Percentiles rank a stretch among this genome's conserved stretches.
These are phyloP conservation scores for Eucalyptus pauciflora DNA, from an alignment of 345 rosid genomes.

Conservation along the genomic window DNA sequence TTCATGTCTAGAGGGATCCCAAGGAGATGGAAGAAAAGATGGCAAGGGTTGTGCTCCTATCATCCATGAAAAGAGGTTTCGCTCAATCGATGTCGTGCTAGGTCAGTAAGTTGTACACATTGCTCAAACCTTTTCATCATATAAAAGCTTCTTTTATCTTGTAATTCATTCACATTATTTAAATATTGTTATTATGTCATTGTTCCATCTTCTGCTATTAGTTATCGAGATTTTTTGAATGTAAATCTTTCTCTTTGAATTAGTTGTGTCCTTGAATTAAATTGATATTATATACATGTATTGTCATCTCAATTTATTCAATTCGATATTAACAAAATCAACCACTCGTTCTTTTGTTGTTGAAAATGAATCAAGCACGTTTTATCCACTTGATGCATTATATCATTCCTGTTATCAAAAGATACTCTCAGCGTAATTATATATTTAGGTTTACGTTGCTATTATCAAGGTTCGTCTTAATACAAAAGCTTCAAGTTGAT, in stretches of 20 bases:
- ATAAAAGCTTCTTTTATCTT: neutral
- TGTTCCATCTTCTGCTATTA: neutral
- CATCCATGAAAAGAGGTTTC: neutral
- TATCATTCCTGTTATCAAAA: neutral
- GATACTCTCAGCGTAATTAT: neutral
- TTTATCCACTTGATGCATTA: neutral
- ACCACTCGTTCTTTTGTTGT: neutral
- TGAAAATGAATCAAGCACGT: neutral
- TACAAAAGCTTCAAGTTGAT: too few species aligned
- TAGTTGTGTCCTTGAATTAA: neutral
- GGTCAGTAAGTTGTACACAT: neutral
- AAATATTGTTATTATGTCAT: neutral
- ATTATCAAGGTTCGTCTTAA: too few species aligned
- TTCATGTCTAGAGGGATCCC: slow-evolving; percentile 5
- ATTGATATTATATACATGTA: neutral
- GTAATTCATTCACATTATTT: neutral
- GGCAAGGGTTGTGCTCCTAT: neutral
- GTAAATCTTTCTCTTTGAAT: neutral
- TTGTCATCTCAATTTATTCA: neutral
- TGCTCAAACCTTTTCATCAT: neutral
- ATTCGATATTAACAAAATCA: neutral
- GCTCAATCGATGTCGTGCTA: neutral
- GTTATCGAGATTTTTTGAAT: neutral
- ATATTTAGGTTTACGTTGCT: neutral
- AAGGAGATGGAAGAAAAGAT: slow-evolving; percentile 7